Base-by-base conservation (phyloP, 805 yeast species). In the Alloascoidea hylecoeti region DNA sequence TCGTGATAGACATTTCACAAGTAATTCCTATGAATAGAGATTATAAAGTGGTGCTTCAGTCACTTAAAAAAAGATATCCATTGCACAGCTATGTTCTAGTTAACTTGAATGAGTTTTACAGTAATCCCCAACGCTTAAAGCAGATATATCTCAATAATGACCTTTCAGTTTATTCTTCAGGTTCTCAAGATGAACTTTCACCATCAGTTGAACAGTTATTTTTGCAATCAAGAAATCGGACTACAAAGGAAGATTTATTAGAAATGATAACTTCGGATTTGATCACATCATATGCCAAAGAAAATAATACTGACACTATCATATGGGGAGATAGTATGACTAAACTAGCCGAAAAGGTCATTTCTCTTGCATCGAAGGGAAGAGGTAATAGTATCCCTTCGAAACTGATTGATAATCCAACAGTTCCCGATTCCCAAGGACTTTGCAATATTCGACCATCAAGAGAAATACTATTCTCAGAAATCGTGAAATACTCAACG, bases 301-400 rank as follows among this genome's bases (percentile, higher is more conserved):
- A 57, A 9, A 55, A 61, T 13, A 49, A 55, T 0, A 69, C 75
- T 46, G 60, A 66, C n/a, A 66, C 81, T n/a, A 58, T 84, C 2
- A 37, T 85, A 5, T 72, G 74, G 60, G 84, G 89, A 1, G 82
- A 78, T 49, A 75, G 81, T 17, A 82, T 84, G 94, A 81, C 95
- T 1, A 66, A 76, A 33, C 52, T 88, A 16, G 94, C 96, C 1
- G 84, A 79, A 48, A 75, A 76, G 43, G 74, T 82, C n/a, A 62
- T 89, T 23, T 66, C 94, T 0, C 56, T 82, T 39, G 78, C 94
- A 0, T 86, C 85, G 3, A 82, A 78, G 48, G 97, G 97, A 9
- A 68, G 95, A 43, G 97, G 96, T 0, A 64, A 79, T 2, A 66
- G 66, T 23, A 68, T 88, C 4, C 68, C 82, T 17, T 51, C 58